Percentiles rank a stretch among this genome's conserved stretches.
Evolutionary conservation across 2,329 filamentous ascomycete genomes (phyloP).

Genomic region (Colletotrichum sp.): DNA sequence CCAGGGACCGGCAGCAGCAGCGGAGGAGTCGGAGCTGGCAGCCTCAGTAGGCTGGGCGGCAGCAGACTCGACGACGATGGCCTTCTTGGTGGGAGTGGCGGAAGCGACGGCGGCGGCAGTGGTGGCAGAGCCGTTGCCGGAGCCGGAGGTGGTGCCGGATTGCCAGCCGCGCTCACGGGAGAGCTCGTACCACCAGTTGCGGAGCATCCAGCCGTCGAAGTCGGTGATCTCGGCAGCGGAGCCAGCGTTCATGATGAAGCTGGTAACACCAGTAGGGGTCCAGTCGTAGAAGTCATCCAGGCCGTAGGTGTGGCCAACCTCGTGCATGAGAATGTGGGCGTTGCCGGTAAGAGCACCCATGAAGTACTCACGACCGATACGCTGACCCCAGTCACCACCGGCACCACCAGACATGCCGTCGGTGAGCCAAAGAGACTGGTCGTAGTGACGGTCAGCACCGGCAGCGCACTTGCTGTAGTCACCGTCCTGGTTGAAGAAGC

Average conservation of each 20-base stretch:
- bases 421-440: conserved; percentile 53
- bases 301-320: conserved; percentile 49
- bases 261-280: conserved; percentile 44
- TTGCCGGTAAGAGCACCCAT: conserved; percentile 39
- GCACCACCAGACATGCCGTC: conserved; percentile 48
- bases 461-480: conserved; percentile 44
- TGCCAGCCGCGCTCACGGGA: conserved; percentile 34
- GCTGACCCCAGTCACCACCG: conserved; percentile 53
- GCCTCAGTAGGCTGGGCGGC: neutral
- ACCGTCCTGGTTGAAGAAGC: conserved; percentile 49
- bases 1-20: conserved; percentile 14
- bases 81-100: neutral
- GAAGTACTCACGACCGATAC: conserved; percentile 48
- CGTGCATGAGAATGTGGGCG: conserved; percentile 52
- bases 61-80: neutral
- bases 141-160: neutral
- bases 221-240: conserved; percentile 46
- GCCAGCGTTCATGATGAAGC: conserved; percentile 52
- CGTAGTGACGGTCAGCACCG: conserved; percentile 45
- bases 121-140: neutral
- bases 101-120: neutral
- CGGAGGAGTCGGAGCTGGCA: neutral
- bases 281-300: conserved; percentile 46
- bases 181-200: conserved; percentile 49
- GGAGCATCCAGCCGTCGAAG: conserved; percentile 54